These are phyloP conservation scores for Escovopsis weberi DNA, from an alignment of 2,329 filamentous ascomycete species.

Conservation along the genomic window DNA sequence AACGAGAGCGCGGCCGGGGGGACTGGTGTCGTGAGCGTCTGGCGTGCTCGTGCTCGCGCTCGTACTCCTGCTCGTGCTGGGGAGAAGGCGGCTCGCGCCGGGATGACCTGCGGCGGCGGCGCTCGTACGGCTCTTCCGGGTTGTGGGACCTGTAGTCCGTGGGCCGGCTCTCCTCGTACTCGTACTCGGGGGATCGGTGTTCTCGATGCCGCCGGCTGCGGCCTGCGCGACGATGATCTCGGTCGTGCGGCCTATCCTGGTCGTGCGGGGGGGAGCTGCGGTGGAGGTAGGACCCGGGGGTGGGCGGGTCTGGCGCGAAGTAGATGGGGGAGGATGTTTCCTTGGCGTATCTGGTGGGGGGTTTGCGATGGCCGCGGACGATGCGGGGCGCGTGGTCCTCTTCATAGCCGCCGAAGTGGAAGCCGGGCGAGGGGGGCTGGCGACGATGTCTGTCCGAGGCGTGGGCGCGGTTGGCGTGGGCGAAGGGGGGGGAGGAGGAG, in stretches of 20 bases:
- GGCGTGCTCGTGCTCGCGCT: no score
- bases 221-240: constrained; percentile 1
- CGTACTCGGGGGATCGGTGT: not conserved
- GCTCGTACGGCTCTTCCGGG: no score
- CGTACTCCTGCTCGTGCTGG: no score
- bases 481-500: not conserved
- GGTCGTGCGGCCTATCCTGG: not conserved
- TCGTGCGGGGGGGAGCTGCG: not conserved
- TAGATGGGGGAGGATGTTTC: no score
- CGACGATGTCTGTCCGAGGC: constrained; percentile 1
- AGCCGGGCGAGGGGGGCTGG: not conserved
- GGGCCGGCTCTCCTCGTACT: not conserved
- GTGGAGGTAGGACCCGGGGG: no score
- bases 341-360: not conserved
- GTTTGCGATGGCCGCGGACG: constrained; percentile 2
- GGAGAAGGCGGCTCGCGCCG: not conserved
- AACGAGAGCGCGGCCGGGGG: no score
- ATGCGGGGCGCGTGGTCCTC: constrained; percentile 1
- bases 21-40: no score
- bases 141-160: not conserved
- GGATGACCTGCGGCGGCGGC: not conserved
- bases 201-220: not conserved
- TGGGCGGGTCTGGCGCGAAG: no score
- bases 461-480: not conserved
- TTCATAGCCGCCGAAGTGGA: not conserved